Conservation (phyloP, 495 filamentous ascomycete species). For the Articulospora tetracladia region DNA sequence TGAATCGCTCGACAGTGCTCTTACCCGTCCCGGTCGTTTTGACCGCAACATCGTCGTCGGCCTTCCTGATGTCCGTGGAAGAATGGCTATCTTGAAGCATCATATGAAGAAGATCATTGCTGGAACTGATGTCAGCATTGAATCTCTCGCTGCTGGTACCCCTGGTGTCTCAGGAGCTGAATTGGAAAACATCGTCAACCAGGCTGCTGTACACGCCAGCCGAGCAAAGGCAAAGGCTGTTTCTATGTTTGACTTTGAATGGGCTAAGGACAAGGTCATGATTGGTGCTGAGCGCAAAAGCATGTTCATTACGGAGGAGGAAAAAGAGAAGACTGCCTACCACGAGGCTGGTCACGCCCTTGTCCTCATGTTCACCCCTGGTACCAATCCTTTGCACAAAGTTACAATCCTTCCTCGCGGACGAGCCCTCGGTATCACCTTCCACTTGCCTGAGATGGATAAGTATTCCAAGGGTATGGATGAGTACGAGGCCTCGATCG, state of each 20-base stretch:
- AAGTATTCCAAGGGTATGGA: constrained; percentile 72
- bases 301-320: constrained; percentile 81
- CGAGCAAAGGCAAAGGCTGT: constrained; percentile 73
- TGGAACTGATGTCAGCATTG: constrained; percentile 72
- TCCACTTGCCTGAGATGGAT: constrained; percentile 84
- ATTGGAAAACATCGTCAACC: constrained; percentile 93
- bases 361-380: constrained; percentile 74
- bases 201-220: constrained; percentile 88
- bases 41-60: constrained; percentile 84
- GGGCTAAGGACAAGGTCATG: constrained; percentile 97
- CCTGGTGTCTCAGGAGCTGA: constrained; percentile 93
- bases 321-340: constrained; percentile 89
- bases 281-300: constrained; percentile 91
- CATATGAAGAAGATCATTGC: constrained; percentile 86
- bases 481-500: constrained; percentile 72
- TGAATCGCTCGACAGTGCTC: constrained; percentile 86
- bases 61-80: constrained; percentile 93
- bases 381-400: constrained; percentile 79
- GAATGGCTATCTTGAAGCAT: constrained; percentile 86
- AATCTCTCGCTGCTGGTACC: constrained; percentile 78
- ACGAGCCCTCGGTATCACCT: constrained; percentile 77
- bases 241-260: constrained; percentile 79
- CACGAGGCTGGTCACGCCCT: constrained; percentile 96
- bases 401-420: constrained; percentile 94
- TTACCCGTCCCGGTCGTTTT: constrained; percentile 92